Conservation (phyloP, 352 stramenopile genomes). For the Phytophthora tentaculata region DNA sequence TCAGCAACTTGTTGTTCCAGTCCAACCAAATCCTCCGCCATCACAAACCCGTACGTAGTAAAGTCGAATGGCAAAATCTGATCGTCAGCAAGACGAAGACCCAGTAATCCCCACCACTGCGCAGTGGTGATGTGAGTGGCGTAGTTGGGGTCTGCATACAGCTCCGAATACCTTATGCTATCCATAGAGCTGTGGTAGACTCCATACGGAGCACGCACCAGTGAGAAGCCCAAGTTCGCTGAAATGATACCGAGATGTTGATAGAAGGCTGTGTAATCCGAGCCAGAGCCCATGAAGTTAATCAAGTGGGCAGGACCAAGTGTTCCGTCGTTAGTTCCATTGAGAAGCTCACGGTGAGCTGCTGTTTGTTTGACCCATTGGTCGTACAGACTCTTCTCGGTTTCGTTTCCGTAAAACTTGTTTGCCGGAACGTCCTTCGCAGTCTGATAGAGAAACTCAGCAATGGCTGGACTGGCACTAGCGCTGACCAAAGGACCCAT, state of each 20-base stretch:
- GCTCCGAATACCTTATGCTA: constrained; percentile 70
- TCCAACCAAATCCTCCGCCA: constrained; percentile 47
- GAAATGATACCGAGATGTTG: constrained; percentile 83
- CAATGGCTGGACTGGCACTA: constrained; percentile 69
- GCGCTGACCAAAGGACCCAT: constrained; percentile 66
- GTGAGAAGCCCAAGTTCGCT: constrained; percentile 30
- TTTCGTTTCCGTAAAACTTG: constrained; percentile 49
- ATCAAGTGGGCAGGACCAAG: constrained; percentile 46
- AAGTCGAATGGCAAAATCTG: constrained; percentile 67
- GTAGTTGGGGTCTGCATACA: constrained; percentile 34
- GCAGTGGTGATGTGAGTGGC: constrained; percentile 47
- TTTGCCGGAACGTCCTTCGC: constrained; percentile 67
- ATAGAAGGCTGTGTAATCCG: constrained; percentile 81
- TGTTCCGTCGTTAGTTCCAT: constrained; percentile 23
- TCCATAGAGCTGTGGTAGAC: constrained; percentile 88
- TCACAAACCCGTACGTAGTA: constrained; percentile 56
- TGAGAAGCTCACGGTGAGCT: constrained; percentile 7
- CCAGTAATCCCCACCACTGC: constrained; percentile 61
- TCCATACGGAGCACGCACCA: constrained; percentile 45
- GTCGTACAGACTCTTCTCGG: constrained; percentile 40
- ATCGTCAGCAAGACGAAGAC: constrained; percentile 50
- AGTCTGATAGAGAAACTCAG: constrained; percentile 60
- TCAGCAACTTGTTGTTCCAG: constrained; percentile 34
- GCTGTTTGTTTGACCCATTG: constrained; percentile 38
- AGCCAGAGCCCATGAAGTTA: constrained; percentile 57